Evolutionary conservation across 768 basidiomycete species (phyloP).

Genomic region (Tylopilus sp.): DNA sequence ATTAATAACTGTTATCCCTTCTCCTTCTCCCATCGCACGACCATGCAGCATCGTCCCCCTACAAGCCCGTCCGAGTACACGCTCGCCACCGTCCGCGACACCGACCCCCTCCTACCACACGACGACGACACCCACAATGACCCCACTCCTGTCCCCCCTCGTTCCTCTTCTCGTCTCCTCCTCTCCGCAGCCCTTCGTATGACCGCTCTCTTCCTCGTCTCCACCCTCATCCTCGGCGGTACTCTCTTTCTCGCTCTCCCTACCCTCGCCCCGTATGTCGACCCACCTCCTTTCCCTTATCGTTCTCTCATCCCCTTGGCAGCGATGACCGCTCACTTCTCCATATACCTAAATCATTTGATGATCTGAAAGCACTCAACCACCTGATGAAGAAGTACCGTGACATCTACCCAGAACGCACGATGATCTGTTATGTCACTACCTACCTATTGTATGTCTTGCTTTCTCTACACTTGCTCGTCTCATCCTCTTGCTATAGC

Average conservation of each 20-base stretch:
- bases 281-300: not conserved
- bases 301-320: constrained; percentile 11
- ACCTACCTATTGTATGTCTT: constrained; percentile 87
- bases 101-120: constrained; percentile 26
- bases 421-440: constrained; percentile 81
- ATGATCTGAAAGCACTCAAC: constrained; percentile 83
- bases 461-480: not conserved
- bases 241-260: constrained; percentile 82
- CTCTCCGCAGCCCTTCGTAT: constrained; percentile 84
- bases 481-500: constrained; percentile 40
- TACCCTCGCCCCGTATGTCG: constrained; percentile 67
- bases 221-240: constrained; percentile 67
- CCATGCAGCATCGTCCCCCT: constrained; percentile 19
- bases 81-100: constrained; percentile 51
- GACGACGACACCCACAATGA: constrained; percentile 48
- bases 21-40: not conserved
- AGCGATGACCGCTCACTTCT: constrained; percentile 75
- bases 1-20: not conserved
- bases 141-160: constrained; percentile 36
- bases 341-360: constrained; percentile 85
- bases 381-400: constrained; percentile 87
- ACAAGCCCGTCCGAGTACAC: constrained; percentile 55
- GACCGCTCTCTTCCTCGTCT: constrained; percentile 68
- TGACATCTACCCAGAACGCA: constrained; percentile 80
- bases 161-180: constrained; percentile 55